Base-by-base conservation (phyloP, 1,284 basidiomycete genomes). In the Ustilago vetiveriae region DNA sequence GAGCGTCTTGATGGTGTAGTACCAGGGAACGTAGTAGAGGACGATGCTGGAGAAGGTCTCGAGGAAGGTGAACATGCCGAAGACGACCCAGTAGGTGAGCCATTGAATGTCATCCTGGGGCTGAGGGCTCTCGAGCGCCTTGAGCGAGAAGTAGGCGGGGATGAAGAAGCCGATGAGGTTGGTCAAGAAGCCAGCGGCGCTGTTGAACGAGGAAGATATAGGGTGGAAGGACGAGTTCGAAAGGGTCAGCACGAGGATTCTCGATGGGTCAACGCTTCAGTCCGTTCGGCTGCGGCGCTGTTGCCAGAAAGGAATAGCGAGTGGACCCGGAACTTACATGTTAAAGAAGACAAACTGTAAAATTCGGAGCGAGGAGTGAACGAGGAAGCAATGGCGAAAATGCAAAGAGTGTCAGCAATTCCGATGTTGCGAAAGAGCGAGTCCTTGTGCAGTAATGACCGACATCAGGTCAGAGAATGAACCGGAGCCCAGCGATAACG, bases 1-100 rank as follows among this genome's bases (percentile, higher is more conserved):
- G 54, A 92, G 80, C 5, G 89, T 90, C 85, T 94, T 94, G 78
- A 92, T 64, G 46, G 88, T 85, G 83, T 90, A 90, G 84, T 95
- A 95, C 82, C 94, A 88, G 13, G 92, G 92, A 63, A 95, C 86
- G 91, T 92, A 81, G 63, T 81, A 75, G 46, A 81, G 75, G 44
- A 79, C 74, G 47, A 81, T 54, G 60, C 49, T 72, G 48, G 73
- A 64, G 59, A 81, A 81, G 39, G 76, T 74, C 76, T 81, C 80
- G 63, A 78, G 59, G 69, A 80, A 79, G 52, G 70, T 79, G 75
- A 80, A 81, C 71, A 79, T 74, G 64, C 79, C 77, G 56, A 81
- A 82, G 35, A 82, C 80, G 40, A 80, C 77, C 80, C 80, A 81
- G 76, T 81, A 81, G 51, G 80, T 81, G 72, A 81, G 79, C 80